These are phyloP conservation scores for Cyberlindnera samutprakarnensis DNA, from an alignment of 805 yeast species.

Conservation along the genomic window DNA sequence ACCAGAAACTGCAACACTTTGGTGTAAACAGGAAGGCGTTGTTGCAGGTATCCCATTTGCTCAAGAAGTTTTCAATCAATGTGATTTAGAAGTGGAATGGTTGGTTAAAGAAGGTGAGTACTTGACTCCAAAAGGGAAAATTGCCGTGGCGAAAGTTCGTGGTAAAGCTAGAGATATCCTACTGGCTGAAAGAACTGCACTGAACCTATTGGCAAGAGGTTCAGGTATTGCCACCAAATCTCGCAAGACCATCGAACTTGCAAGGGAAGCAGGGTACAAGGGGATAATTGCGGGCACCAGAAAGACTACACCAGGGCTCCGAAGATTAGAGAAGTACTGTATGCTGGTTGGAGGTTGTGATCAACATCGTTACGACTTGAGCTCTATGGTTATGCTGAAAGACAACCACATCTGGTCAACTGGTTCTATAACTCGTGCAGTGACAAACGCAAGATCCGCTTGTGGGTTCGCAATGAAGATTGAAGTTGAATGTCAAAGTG, in stretches of 20 bases:
- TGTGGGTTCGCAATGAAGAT: conserved; percentile 87
- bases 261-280: conserved; percentile 58
- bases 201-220: conserved; percentile 73
- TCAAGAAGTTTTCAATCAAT: conserved; percentile 72
- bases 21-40: conserved; percentile 75
- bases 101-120: conserved; percentile 58
- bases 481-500: conserved; percentile 87
- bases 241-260: conserved; percentile 44
- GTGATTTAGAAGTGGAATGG: conserved; percentile 71
- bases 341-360: conserved; percentile 96
- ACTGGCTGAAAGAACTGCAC: conserved; percentile 79
- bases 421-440: conserved; percentile 86
- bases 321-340: conserved; percentile 83
- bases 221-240: conserved; percentile 87
- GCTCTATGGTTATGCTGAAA: conserved; percentile 93
- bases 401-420: conserved; percentile 92
- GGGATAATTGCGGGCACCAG: conserved; percentile 95
- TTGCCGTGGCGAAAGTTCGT: conserved; percentile 65
- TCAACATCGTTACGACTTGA: conserved; percentile 83
- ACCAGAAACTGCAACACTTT: conserved; percentile 62
- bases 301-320: conserved; percentile 94
- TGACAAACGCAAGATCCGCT: conserved; percentile 63
- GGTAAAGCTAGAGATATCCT: conserved; percentile 79
- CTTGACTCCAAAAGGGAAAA: conserved; percentile 48
- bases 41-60: conserved; percentile 88